phyloP scores from a whole-genome alignment of 257 asterid species.

The Handroanthus guayacan region DNA sequence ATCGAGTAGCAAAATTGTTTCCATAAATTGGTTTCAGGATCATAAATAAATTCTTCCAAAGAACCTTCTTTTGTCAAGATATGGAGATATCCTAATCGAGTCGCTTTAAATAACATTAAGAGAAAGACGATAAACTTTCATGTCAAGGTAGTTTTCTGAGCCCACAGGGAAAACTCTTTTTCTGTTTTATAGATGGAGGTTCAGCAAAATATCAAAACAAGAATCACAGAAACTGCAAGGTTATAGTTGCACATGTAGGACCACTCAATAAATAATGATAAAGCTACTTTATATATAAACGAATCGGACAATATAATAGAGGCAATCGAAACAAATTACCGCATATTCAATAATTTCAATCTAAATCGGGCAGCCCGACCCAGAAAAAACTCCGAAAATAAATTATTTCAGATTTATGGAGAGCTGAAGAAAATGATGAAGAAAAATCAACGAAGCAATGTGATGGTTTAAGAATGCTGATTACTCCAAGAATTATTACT shows the following conservation, averaged over 20 bases:
- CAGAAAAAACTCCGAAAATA: background rate
- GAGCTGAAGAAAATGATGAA: background rate
- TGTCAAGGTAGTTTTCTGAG: background rate
- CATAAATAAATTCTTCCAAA: background rate
- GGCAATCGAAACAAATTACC: conserved; percentile 22
- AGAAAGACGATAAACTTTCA: background rate
- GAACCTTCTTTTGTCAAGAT: conserved; percentile 1
- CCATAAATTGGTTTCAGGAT: background rate
- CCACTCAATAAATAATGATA: background rate
- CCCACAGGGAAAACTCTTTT: background rate
- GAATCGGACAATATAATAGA: background rate
- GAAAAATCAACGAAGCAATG: background rate
- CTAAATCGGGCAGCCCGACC: conserved; percentile 24
- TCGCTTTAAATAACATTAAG: background rate
- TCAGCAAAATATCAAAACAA: background rate
- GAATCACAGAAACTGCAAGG: conserved; percentile 9
- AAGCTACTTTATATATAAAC: background rate
- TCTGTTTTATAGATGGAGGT: background rate
- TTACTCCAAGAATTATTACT: conserved; percentile 32
- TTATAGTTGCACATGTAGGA: background rate
- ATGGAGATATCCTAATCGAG: background rate
- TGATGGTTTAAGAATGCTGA: background rate
- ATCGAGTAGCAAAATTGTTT: background rate
- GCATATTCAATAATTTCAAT: conserved; percentile 27
- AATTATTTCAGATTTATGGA: too few species aligned